Percentiles rank a stretch among this genome's conserved stretches.
phyloP scores from a whole-genome alignment of 306 rosid species.

The Echinosophora koreensis region DNA sequence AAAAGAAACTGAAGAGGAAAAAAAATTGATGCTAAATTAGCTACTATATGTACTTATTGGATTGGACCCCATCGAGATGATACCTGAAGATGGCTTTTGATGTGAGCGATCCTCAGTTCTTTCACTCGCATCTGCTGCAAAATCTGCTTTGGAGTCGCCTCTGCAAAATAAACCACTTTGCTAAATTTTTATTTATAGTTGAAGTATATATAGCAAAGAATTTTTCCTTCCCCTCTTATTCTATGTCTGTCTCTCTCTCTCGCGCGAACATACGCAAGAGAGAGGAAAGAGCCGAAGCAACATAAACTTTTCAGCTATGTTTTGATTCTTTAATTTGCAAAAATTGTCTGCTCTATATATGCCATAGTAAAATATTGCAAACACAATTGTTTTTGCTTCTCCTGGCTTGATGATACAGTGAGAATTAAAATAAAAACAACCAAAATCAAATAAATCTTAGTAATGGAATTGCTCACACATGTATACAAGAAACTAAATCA shows the following conservation, averaged over 20 bases:
- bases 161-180: slow-evolving; percentile 52
- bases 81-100: slow-evolving; percentile 85
- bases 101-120: slow-evolving; percentile 66
- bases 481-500: not conserved
- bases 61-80: not conserved
- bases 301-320: not conserved
- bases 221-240: not conserved
- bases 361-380: not conserved
- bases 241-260: not conserved
- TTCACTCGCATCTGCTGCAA: slow-evolving; percentile 67
- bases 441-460: not conserved
- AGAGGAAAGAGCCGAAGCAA: not conserved
- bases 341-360: not conserved
- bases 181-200: not conserved
- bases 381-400: not conserved
- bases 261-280: not conserved
- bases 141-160: slow-evolving; percentile 72
- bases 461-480: not conserved
- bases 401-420: not conserved
- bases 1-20: not conserved
- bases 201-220: not conserved
- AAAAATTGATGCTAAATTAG: not conserved
- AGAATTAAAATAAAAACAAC: not conserved
- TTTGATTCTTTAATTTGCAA: not conserved
- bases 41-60: not conserved